A percentile compares a stretch with the other conserved stretches of the same genome.
These are phyloP conservation scores for Penicillium psychrosexuale DNA, from an alignment of 2,329 filamentous ascomycete species.

Conservation along the genomic window DNA sequence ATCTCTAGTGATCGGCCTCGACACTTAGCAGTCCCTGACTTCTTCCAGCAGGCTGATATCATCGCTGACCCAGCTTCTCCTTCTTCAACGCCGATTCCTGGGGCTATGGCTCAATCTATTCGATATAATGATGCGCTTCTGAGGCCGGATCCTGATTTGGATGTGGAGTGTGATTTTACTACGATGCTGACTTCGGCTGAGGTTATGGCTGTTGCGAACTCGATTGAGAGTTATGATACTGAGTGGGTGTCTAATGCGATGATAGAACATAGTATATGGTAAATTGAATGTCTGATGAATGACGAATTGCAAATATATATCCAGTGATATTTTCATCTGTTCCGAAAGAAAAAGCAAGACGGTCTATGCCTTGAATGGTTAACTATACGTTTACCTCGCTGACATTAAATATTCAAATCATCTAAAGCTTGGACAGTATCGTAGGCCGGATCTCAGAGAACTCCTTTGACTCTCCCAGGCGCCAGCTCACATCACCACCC, in stretches of 20 bases:
- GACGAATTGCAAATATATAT: background rate
- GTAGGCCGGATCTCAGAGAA: conserved; percentile 21
- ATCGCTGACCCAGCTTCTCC: conserved; percentile 5
- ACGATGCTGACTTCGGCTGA: conserved; percentile 43
- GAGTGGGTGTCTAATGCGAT: conserved; percentile 50
- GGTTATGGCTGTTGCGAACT: conserved; percentile 50
- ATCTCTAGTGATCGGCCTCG: conserved; percentile 17
- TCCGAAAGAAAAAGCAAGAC: background rate
- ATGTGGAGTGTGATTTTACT: conserved; percentile 12
- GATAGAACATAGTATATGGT: conserved; percentile 47
- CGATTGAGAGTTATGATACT: conserved; percentile 45
- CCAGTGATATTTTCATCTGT: background rate
- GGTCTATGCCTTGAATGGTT: background rate
- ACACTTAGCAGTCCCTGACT: conserved; percentile 12
- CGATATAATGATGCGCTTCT: conserved; percentile 14
- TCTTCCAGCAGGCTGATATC: conserved; percentile 11
- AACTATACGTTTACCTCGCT: background rate
- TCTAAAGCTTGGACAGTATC: conserved; percentile 23
- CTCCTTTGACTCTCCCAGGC: conserved; percentile 40
- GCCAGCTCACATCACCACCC: conserved; percentile 50
- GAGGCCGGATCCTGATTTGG: conserved; percentile 9
- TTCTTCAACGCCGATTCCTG: conserved; percentile 12
- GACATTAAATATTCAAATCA: background rate
- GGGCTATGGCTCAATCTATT: conserved; percentile 8
- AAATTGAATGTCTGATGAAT: background rate